Conservation (phyloP, 345 rosid genomes). For the Citrus inodora region DNA sequence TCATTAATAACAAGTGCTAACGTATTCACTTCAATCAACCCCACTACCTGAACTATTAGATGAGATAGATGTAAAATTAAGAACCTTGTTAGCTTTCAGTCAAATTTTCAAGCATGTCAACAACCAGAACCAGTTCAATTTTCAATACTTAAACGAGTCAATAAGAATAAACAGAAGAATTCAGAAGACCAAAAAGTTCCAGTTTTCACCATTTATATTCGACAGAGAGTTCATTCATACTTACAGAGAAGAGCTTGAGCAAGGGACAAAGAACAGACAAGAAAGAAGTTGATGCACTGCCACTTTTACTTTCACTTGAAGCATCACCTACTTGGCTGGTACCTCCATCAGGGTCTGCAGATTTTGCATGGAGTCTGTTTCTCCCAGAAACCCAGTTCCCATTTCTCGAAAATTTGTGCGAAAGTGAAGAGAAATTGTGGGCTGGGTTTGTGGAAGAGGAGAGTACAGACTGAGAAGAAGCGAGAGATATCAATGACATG, state of each 20-base stretch:
- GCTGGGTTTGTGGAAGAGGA: neutral
- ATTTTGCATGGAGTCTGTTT: constrained; percentile 27
- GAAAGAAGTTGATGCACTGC: constrained; percentile 43
- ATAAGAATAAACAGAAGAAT: neutral
- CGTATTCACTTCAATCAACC: neutral
- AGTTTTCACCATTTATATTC: neutral
- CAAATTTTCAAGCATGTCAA: neutral
- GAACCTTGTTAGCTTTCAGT: neutral
- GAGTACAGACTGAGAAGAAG: neutral
- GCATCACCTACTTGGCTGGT: constrained; percentile 2
- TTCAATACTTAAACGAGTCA: neutral
- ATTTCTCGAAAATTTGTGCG: neutral
- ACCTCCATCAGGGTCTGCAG: constrained; percentile 24
- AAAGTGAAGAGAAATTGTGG: neutral
- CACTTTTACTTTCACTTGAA: neutral
- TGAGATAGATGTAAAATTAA: neutral
- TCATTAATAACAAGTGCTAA: neutral
- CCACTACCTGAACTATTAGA: neutral
- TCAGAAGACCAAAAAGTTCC: neutral
- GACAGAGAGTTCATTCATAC: constrained; percentile 11
- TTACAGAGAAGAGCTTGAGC: constrained; percentile 73
- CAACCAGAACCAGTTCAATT: neutral
- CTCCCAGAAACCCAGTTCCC: constrained; percentile 24
- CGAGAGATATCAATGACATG: constrained; percentile 11
- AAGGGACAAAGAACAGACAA: constrained; percentile 78